Conservation (phyloP, 139 green algal genomes). For the Micractinium conductrix region DNA sequence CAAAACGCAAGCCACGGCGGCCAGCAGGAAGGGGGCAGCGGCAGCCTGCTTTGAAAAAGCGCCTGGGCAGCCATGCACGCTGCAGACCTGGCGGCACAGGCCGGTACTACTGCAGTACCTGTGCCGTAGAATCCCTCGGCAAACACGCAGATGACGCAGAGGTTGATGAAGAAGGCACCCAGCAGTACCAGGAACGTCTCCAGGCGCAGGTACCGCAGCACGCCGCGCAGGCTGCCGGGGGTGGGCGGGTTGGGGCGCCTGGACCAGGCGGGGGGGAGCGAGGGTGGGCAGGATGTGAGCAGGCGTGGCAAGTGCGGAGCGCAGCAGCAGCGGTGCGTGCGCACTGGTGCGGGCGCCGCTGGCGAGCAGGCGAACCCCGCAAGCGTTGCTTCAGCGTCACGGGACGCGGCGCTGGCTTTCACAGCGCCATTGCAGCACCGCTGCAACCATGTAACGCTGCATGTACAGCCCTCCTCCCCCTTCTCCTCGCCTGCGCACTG, state of each 20-base stretch:
- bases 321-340: too few species aligned
- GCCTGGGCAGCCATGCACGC: neutral
- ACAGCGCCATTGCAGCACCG: neutral
- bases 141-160: conserved; percentile 49
- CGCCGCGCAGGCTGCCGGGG: conserved; percentile 4
- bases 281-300: neutral
- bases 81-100: neutral
- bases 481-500: too few species aligned
- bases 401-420: too few species aligned
- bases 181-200: conserved; percentile 51
- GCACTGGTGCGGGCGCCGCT: too few species aligned
- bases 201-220: conserved; percentile 49
- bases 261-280: neutral
- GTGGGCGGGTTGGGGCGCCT: conserved; percentile 17
- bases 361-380: too few species aligned
- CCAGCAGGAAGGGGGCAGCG: neutral
- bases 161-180: conserved; percentile 50
- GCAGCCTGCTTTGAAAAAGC: neutral
- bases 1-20: neutral
- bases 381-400: too few species aligned
- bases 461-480: too few species aligned
- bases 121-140: conserved; percentile 39
- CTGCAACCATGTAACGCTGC: neutral
- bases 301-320: too few species aligned
- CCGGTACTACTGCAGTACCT: neutral